Evolutionary conservation across 108 stramenopile species (phyloP).

Genomic region (Nannochloropsis granulata): DNA sequence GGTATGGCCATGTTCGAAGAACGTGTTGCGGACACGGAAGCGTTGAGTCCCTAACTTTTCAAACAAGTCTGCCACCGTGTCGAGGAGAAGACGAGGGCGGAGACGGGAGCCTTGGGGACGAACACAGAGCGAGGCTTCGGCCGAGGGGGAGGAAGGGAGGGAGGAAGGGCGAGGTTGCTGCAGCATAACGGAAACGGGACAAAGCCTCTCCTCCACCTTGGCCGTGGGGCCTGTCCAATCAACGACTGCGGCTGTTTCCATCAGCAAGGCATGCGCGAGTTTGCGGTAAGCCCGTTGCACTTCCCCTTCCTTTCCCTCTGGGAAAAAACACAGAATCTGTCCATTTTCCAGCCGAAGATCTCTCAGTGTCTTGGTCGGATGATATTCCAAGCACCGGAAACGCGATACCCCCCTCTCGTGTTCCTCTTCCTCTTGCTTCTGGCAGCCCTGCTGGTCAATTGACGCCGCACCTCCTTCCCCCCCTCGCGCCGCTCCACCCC

Average conservation of each 20-base stretch:
- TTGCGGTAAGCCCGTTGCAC: neutral
- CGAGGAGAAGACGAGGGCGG: neutral
- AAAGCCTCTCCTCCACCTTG: neutral
- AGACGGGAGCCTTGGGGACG: neutral
- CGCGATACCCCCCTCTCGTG: neutral
- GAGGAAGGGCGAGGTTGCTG: neutral
- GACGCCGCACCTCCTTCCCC: too few species aligned
- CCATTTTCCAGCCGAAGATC: neutral
- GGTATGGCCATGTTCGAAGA: neutral
- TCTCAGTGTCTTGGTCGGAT: neutral
- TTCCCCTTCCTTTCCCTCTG: neutral
- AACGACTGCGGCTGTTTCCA: neutral
- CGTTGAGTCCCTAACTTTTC: neutral
- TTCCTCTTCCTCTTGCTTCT: too few species aligned
- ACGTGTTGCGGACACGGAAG: neutral
- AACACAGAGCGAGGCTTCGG: neutral
- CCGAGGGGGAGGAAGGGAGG: neutral
- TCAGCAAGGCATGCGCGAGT: neutral
- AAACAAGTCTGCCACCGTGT: neutral
- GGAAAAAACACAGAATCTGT: neutral
- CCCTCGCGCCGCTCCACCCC: too few species aligned
- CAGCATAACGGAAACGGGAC: neutral
- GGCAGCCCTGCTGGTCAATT: too few species aligned
- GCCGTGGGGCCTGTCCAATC: neutral
- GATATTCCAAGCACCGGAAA: neutral